A percentile compares a stretch with the other conserved stretches of the same genome.
Conservation (phyloP, 2,329 filamentous ascomycete species). For the Pleurostoma richardsiae region DNA sequence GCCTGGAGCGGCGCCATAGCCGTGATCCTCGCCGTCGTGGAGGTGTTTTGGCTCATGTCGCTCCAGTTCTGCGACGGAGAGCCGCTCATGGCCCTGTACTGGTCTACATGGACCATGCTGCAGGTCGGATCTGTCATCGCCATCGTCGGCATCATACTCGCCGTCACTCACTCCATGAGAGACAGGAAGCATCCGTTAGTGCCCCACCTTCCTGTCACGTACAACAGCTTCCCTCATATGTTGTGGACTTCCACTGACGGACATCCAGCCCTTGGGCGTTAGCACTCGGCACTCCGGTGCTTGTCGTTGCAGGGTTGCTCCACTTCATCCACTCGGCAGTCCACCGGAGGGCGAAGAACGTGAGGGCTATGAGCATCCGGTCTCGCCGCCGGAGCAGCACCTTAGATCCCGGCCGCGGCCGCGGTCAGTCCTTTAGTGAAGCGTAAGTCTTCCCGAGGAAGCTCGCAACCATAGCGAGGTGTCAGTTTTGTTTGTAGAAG, state of each 20-base stretch:
- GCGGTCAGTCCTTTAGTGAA: conserved; percentile 5
- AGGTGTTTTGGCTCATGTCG: conserved; percentile 47
- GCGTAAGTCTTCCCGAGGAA: conserved; percentile 1
- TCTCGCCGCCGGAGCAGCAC: conserved; percentile 3
- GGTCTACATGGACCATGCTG: conserved; percentile 57
- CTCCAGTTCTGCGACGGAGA: conserved; percentile 57
- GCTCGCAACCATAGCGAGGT: no score
- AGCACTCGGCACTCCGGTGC: conserved; percentile 53
- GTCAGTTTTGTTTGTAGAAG: no score
- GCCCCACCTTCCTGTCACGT: conserved; percentile 3
- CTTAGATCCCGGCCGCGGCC: neutral
- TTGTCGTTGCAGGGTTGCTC: conserved; percentile 51
- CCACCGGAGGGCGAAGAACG: conserved; percentile 26
- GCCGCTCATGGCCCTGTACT: conserved; percentile 54
- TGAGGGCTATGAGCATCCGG: conserved; percentile 20
- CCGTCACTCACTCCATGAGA: conserved; percentile 43
- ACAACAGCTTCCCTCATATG: conserved; percentile 13
- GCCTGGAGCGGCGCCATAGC: conserved; percentile 38
- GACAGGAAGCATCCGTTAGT: conserved; percentile 45
- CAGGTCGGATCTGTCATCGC: conserved; percentile 55
- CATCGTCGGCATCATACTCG: conserved; percentile 51
- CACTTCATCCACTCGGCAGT: conserved; percentile 38
- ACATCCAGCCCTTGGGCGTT: conserved; percentile 43
- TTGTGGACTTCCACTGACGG: no score
- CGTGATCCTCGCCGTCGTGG: conserved; percentile 42